phyloP scores from a whole-genome alignment of 2,329 filamentous ascomycete species.

The Talaromyces piceae region DNA sequence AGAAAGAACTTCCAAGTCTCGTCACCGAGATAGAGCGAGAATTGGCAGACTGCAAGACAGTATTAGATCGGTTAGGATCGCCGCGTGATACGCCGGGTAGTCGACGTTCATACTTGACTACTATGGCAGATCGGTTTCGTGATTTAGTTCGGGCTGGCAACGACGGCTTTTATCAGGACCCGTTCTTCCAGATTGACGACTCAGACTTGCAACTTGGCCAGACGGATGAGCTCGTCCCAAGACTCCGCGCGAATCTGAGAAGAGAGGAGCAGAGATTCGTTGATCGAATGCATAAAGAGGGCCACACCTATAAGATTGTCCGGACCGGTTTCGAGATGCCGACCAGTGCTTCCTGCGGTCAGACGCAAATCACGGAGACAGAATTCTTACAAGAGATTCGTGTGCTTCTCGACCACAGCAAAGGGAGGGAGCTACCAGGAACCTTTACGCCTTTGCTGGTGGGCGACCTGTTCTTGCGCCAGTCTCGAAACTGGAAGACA shows the following conservation, averaged over 20 bases:
- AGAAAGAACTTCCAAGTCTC: conserved; percentile 13
- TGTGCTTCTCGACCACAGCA: conserved; percentile 4
- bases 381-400: conserved; percentile 1
- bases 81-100: conserved; percentile 7
- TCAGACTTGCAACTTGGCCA: background rate
- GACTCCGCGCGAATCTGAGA: conserved; percentile 7
- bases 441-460: conserved; percentile 9
- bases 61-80: conserved; percentile 7
- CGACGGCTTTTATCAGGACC: conserved; percentile 5
- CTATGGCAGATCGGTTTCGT: background rate
- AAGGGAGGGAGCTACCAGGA: conserved; percentile 9
- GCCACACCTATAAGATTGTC: conserved; percentile 4
- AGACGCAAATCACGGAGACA: background rate
- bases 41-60: conserved; percentile 11
- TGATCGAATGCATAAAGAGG: conserved; percentile 4
- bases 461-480: conserved; percentile 7
- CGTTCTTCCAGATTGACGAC: conserved; percentile 6
- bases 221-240: background rate
- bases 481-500: conserved; percentile 8
- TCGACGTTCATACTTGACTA: conserved; percentile 6
- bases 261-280: conserved; percentile 2
- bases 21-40: conserved; percentile 12
- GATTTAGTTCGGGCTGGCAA: conserved; percentile 2
- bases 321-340: background rate
- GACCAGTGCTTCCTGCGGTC: background rate